Percentiles rank a stretch among this genome's conserved stretches.
These are phyloP conservation scores for Arabis hirsuta DNA, from an alignment of 345 rosid species.

Conservation along the genomic window DNA sequence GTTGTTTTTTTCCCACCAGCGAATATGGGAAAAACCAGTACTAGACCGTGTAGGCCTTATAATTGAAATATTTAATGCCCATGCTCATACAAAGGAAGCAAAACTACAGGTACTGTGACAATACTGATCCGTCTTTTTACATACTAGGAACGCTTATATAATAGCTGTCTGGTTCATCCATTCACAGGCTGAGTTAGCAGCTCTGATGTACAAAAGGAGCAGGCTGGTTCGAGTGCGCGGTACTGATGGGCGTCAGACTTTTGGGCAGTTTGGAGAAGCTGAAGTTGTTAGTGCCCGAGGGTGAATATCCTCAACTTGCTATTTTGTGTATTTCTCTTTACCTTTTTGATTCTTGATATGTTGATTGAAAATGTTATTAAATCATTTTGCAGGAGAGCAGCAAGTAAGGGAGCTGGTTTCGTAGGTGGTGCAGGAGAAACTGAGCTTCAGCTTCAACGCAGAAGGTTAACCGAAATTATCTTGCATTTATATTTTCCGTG, in stretches of 20 bases:
- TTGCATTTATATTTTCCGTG: neutral
- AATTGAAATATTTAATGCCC: constrained; percentile 94
- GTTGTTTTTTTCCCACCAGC: no score
- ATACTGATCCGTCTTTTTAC: neutral
- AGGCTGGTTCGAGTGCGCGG: constrained; percentile 92
- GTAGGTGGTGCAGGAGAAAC: constrained; percentile 99
- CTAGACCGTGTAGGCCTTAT: constrained; percentile 93
- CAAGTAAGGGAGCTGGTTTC: constrained; percentile 82
- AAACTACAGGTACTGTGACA: constrained; percentile 74
- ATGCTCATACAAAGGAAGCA: constrained; percentile 93
- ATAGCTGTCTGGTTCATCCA: constrained; percentile 21
- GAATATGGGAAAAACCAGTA: constrained; percentile 78
- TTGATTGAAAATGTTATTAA: constrained; percentile 5
- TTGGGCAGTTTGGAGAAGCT: constrained; percentile 87
- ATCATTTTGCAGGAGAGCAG: constrained; percentile 77
- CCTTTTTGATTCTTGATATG: constrained; percentile 11
- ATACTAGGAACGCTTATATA: neutral
- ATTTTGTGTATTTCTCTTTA: constrained; percentile 1
- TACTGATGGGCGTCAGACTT: constrained; percentile 66
- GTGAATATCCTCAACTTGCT: constrained; percentile 49
- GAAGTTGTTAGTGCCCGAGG: constrained; percentile 99
- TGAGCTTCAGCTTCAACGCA: constrained; percentile 94
- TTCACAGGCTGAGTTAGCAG: constrained; percentile 86
- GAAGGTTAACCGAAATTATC: constrained; percentile 52
- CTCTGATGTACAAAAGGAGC: constrained; percentile 83